Evolutionary conservation across 1,139 yeast genomes (phyloP).

Genomic region (Candida smagusa): DNA sequence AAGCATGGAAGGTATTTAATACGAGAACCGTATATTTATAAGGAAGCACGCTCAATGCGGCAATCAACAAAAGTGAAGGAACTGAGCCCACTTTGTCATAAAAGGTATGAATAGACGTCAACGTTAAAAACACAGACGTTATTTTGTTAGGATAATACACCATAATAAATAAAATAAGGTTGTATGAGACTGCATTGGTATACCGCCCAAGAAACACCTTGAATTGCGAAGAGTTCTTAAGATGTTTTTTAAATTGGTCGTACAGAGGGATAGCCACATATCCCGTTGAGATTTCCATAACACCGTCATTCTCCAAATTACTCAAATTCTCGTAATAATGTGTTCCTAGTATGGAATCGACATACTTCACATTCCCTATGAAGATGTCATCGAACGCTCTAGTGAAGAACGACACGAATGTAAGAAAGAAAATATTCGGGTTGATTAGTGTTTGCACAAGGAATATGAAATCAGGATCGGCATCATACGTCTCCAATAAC

Average conservation of each 20-base stretch:
- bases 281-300: slow-evolving; percentile 1
- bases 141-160: slow-evolving; percentile 26
- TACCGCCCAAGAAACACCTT: slow-evolving; percentile 13
- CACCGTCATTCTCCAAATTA: slow-evolving; percentile 5
- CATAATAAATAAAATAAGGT: slow-evolving; percentile 10
- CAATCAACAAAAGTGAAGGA: slow-evolving; percentile 36
- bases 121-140: slow-evolving; percentile 41
- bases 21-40: slow-evolving; percentile 31
- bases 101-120: slow-evolving; percentile 42
- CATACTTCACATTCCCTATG: slow-evolving; percentile 35
- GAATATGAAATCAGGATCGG: slow-evolving; percentile 34
- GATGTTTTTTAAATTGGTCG: slow-evolving; percentile 7
- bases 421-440: slow-evolving; percentile 39
- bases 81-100: slow-evolving; percentile 46
- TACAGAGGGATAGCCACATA: slow-evolving; percentile 5
- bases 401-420: slow-evolving; percentile 35
- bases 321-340: slow-evolving; percentile 4
- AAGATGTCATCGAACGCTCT: slow-evolving; percentile 40
- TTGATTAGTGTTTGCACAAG: slow-evolving; percentile 34
- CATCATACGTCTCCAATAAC: slow-evolving; percentile 37
- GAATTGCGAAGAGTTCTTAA: slow-evolving; percentile 13
- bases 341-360: slow-evolving; percentile 31
- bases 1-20: slow-evolving; percentile 45
- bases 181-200: slow-evolving; percentile 9
- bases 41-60: slow-evolving; percentile 32